These are phyloP conservation scores for Ajuga chamaepitys DNA, from an alignment of 257 asterid genomes.

Conservation along the genomic window DNA sequence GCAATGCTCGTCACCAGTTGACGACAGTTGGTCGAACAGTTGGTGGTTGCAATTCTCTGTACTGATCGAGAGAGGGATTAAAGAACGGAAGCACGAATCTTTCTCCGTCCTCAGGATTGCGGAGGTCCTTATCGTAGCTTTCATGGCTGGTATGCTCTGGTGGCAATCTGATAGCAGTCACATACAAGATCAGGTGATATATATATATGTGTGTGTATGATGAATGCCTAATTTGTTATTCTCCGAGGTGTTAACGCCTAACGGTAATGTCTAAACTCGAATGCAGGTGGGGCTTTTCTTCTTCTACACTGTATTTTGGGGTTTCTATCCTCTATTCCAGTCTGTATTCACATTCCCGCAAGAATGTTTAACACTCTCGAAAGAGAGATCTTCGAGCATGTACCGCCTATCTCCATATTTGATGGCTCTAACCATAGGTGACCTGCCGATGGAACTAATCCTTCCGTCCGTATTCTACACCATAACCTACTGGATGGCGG, in stretches of 20 bases:
- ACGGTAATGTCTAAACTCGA: too few relatives aligned
- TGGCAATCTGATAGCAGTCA: slow-evolving; percentile 65
- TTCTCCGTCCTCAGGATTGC: slow-evolving; percentile 51
- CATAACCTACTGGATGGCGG: slow-evolving; percentile 80
- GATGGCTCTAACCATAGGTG: slow-evolving; percentile 63
- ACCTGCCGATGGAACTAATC: slow-evolving; percentile 74
- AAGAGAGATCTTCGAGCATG: slow-evolving; percentile 80
- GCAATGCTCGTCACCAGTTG: background rate
- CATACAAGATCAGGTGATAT: slow-evolving; percentile 90
- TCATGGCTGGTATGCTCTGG: slow-evolving; percentile 63
- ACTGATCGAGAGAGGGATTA: slow-evolving; percentile 55
- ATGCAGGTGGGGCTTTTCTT: slow-evolving; percentile 63
- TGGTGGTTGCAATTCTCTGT: slow-evolving; percentile 76
- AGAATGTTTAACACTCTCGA: slow-evolving; percentile 54
- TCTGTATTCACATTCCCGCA: slow-evolving; percentile 77
- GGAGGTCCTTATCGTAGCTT: slow-evolving; percentile 42
- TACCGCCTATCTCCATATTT: slow-evolving; percentile 76
- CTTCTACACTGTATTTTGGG: slow-evolving; percentile 65
- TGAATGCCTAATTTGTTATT: too few relatives aligned
- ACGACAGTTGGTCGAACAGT: slow-evolving; percentile 49
- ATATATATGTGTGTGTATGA: too few relatives aligned
- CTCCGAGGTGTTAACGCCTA: too few relatives aligned
- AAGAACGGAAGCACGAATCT: slow-evolving; percentile 68
- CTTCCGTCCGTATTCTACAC: slow-evolving; percentile 54
- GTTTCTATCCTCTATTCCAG: slow-evolving; percentile 69